Percentiles rank a stretch among this genome's conserved stretches.
phyloP scores from a whole-genome alignment of 495 filamentous ascomycete genomes.

The Zalerion maritima region DNA sequence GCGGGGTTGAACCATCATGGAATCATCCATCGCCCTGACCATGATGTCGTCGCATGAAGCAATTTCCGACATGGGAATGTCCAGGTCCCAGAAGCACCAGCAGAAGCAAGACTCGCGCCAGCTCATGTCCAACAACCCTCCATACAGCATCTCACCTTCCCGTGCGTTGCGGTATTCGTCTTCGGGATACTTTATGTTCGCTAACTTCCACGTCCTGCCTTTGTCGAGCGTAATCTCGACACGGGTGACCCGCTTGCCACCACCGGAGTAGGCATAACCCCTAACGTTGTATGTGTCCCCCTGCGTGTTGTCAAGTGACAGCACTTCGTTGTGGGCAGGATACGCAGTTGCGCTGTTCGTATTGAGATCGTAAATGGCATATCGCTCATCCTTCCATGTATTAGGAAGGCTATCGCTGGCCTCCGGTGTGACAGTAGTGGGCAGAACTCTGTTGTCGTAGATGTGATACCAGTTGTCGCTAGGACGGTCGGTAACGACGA shows the following conservation, averaged over 20 bases:
- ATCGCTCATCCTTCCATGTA: constrained; percentile 83
- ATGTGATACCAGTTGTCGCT: constrained; percentile 97
- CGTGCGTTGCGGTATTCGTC: constrained; percentile 62
- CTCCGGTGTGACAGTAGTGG: constrained; percentile 77
- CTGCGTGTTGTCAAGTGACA: constrained; percentile 35
- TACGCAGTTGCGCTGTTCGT: constrained; percentile 74
- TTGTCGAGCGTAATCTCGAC: constrained; percentile 80
- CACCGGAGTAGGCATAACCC: constrained; percentile 86
- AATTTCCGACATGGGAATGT: constrained; percentile 51
- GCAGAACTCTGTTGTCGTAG: constrained; percentile 84
- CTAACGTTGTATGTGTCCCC: constrained; percentile 48
- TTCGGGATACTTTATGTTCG: constrained; percentile 71
- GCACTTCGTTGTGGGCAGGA: constrained; percentile 64
- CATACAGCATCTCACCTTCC: constrained; percentile 52
- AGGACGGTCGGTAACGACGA: constrained; percentile 63
- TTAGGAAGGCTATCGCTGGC: constrained; percentile 58
- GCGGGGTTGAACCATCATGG: constrained; percentile 71
- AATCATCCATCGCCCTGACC: constrained; percentile 84
- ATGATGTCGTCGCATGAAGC: constrained; percentile 54
- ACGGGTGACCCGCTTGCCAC: constrained; percentile 70
- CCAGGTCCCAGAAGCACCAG: constrained; percentile 87
- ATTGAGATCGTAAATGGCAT: constrained; percentile 89
- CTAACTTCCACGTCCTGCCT: constrained; percentile 69
- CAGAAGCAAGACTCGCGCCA: constrained; percentile 76
- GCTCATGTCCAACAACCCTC: constrained; percentile 66